Percentiles rank a stretch among this genome's conserved stretches.
phyloP scores from a whole-genome alignment of 2,329 filamentous ascomycete genomes.

The Plectosphaerella sp. region DNA sequence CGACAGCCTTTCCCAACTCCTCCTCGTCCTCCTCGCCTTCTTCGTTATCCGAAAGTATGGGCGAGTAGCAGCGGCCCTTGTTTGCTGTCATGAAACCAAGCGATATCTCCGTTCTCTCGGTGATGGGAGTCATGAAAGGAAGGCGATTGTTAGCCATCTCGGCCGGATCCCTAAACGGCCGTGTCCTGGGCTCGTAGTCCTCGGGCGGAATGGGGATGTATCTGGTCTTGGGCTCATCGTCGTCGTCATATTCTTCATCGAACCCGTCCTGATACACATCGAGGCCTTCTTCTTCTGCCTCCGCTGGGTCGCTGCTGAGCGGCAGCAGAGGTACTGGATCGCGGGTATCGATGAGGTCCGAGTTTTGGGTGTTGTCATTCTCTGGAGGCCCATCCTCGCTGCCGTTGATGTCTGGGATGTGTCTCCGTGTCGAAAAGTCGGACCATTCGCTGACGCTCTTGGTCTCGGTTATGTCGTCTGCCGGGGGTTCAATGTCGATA shows the following conservation, averaged over 20 bases:
- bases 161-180: conserved; percentile 75
- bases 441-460: conserved; percentile 81
- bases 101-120: conserved; percentile 89
- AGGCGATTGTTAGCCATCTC: conserved; percentile 84
- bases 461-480: conserved; percentile 49
- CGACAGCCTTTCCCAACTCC: conserved; percentile 30
- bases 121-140: conserved; percentile 98
- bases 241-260: conserved; percentile 28
- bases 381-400: conserved; percentile 17
- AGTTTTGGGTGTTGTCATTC: conserved; percentile 31
- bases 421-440: conserved; percentile 72
- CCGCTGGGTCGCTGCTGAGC: conserved; percentile 21
- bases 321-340: conserved; percentile 21
- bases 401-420: conserved; percentile 50
- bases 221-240: conserved; percentile 49
- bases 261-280: conserved; percentile 21
- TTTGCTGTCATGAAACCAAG: conserved; percentile 37
- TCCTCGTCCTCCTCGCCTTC: conserved; percentile 22
- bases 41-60: conserved; percentile 17
- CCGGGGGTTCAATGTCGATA: conserved; percentile 41
- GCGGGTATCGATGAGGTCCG: conserved; percentile 33
- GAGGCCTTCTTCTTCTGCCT: conserved; percentile 24
- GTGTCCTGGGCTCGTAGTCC: conserved; percentile 75
- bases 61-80: conserved; percentile 11
- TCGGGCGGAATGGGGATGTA: conserved; percentile 81